Evolutionary conservation across 2,329 filamentous ascomycete species (phyloP), one percentile per base, ranked within the genome.

Genomic region (Phaeosphaeriaceae sp.): DNA sequence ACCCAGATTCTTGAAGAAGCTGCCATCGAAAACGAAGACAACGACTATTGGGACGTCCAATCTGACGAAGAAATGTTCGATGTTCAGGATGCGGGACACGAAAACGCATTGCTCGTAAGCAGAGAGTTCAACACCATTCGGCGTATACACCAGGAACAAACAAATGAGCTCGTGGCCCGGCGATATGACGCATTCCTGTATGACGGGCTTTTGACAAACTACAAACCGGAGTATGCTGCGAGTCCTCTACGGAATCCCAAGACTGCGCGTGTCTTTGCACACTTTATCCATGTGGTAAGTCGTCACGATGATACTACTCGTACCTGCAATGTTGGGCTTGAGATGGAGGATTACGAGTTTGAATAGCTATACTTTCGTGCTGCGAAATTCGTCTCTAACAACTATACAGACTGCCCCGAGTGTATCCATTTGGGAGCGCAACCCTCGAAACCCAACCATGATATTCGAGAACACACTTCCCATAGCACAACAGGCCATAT

Each of bases 341-440:
- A 36, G 31, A 36, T 11, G 31, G 13, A 36, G 11, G 3, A 7
- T 13, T 13, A 11, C 31, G 3, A 36, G 6, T 36, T 36, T 36
- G 31, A 11, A 11, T 36, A 36, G 7, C 13, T 36, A 31, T 13
- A 7, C 13, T 36, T 5, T 15, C 25, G 25, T 7, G 7, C 31
- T 36, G 31, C 31, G 31, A 36, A 3, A 7, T 36, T 3, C 31
- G 11, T 15, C 3, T 36, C 68, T 70, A 21, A 69, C 19, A 0
- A 45, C 1, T 9, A 4, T n/a, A 19, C 21, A 70, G 68, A 96
- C 93, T 1, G 93, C 90, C 0, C 91, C 93, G 0, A 91, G 87
- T 64, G 86, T 98, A 72, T 96, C 93, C 1, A 85, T 96, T 25
- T 97, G 92, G 73, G 93, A 98, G 77, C 85, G 94, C 53, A 88